Evolutionary conservation across 257 asterid species (phyloP), one percentile per base, ranked within the genome.

Genomic region (Thymus quinquecostatus): DNA sequence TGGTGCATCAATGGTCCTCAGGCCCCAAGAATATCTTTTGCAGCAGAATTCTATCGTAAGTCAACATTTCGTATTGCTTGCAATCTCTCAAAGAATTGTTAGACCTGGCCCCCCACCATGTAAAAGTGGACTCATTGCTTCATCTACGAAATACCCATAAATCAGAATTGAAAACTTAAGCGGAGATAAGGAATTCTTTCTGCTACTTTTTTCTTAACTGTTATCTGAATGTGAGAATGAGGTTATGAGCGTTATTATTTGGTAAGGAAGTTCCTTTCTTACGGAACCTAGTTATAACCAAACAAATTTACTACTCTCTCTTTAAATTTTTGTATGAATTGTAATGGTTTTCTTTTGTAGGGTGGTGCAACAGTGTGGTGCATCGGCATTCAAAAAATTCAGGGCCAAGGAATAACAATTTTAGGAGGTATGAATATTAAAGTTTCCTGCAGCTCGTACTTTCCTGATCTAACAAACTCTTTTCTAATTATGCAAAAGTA

Each of bases 41-140:
- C 95, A 85, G 92, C 92, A 91, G 77, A 89, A 85, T 70, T 88
- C 97, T 60, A 69, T 86, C 50, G 99, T 94, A 82, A 91, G 97
- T 89, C 77, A 30, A 38, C 21, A n/a, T 67, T 38, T 66, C 30
- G 44, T 33, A 44, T 34, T 63, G 1, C 5, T 53, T 49, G 11
- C 41, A 29, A 53, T 63, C 50, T 62, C 56, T 38, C 5, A 45
- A 12, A 29, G 28, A 64, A 5, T 58, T 63, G 56, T 13, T 49
- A 49, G 45, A 65, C 5, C 10, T 45, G 33, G 11, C 47, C 27
- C 43, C 41, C 13, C 48, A 48, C 13, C 60, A 10, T 33, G 10
- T 32, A 12, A 28, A 8, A 14, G 21, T 61, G 5, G 36, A 13
- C 71, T 34, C 14, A 51, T 67, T 51, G 59, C 54, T 53, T 38